phyloP scores from a whole-genome alignment of 306 rosid species.

The Casuarina equisetifolia region DNA sequence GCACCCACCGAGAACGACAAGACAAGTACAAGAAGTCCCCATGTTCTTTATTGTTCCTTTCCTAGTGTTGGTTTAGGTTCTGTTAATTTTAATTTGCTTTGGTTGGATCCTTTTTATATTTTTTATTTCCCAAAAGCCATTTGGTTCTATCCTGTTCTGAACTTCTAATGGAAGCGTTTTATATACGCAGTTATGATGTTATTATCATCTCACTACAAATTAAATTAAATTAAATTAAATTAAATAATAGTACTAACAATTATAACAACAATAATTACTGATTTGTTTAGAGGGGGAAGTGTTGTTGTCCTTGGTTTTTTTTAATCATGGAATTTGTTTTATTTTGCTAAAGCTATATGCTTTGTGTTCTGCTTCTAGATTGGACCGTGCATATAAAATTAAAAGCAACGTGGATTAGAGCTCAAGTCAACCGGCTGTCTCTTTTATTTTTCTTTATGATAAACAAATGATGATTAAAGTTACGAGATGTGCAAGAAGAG shows the following conservation, averaged over 20 bases:
- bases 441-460: conserved; percentile 9
- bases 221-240: no score
- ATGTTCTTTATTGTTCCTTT: neutral
- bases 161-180: conserved; percentile 11
- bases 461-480: neutral
- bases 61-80: neutral
- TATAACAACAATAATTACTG: neutral
- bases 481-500: no score
- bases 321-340: neutral
- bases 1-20: no score
- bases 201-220: neutral
- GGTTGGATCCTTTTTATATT: neutral
- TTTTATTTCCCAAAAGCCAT: neutral
- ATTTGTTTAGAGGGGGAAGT: conserved; percentile 4
- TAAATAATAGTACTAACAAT: no score
- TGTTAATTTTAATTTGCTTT: neutral
- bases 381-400: neutral
- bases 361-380: neutral
- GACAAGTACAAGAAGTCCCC: neutral
- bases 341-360: neutral
- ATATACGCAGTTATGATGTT: conserved; percentile 9
- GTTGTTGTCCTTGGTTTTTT: neutral
- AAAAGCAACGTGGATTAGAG: conserved; percentile 15
- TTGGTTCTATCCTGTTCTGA: conserved; percentile 14
- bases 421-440: conserved; percentile 22